Evolutionary conservation across 176 grass and related monocot species (phyloP), one percentile per base, ranked within the genome.

Genomic region (Ensete ventricosum): DNA sequence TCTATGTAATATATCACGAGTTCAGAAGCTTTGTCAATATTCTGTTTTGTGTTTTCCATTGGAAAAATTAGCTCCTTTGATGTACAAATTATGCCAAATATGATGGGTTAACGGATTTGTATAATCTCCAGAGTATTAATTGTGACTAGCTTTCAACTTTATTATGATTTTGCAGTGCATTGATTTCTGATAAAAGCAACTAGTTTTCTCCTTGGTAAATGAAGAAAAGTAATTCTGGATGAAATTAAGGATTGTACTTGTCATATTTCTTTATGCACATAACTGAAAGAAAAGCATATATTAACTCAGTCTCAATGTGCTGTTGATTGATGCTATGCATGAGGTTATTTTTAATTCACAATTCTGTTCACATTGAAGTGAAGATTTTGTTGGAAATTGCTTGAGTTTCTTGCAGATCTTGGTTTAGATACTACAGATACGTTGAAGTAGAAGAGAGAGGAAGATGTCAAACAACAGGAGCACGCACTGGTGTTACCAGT

Each of bases 401-500:
- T 52, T 69, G 66, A 48, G 17, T 5, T 51, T 20, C 52, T 71
- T 14, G 57, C 48, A 13, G 10, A 65, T 65, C 23, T 65, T 65
- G 63, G 9, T 22, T 51, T 71, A 51, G 68, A 48, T 20, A n/a
- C 52, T 71, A 8, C 0, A 2, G 29, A 11, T 52, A 71, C 9
- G 48, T 20, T 52, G 16, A 51, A 51, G 27, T 1, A 51, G n/a
- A 10, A 71, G 34, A 71, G 9, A 1, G 50, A 14, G 17, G 16
- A 52, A 52, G 11, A 64, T 52, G 74, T 51, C 74, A 1, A 76
- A 73, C 21, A 26, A 20, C 64, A 50, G 34, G 43, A 58, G 19
- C 74, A 76, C 59, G 14, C 59, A 76, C 58, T 76, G 59, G 74
- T 76, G 74, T 64, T 76, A 64, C 21, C 58, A 62, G 57, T 76